phyloP scores from a whole-genome alignment of 495 filamentous ascomycete genomes.

The Penicillium turbatum region DNA sequence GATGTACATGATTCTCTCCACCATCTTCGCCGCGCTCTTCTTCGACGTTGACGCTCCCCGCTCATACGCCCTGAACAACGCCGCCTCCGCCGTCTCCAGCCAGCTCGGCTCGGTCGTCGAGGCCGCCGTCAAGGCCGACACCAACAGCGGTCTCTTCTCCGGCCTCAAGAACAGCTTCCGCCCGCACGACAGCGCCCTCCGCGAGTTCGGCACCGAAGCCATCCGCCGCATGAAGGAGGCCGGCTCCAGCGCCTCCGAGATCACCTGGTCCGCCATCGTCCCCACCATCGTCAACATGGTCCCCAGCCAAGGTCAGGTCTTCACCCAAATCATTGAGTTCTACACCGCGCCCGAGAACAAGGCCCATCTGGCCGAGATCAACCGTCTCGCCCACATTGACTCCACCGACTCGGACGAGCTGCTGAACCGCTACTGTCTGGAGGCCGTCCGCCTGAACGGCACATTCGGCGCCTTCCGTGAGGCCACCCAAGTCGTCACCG shows the following conservation, averaged over 20 bases:
- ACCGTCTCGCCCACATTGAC: slow-evolving; percentile 48
- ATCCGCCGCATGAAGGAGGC: slow-evolving; percentile 65
- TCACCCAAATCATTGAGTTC: slow-evolving; percentile 76
- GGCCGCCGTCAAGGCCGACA: slow-evolving; percentile 61
- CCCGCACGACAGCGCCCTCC: slow-evolving; percentile 51
- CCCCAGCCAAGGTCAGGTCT: slow-evolving; percentile 67
- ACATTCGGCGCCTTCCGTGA: slow-evolving; percentile 56
- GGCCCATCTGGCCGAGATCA: slow-evolving; percentile 54
- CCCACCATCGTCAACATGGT: slow-evolving; percentile 58
- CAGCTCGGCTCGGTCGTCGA: slow-evolving; percentile 61
- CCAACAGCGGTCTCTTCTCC: slow-evolving; percentile 50
- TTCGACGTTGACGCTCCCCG: slow-evolving; percentile 52
- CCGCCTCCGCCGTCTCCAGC: slow-evolving; percentile 55
- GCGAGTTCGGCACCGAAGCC: slow-evolving; percentile 64
- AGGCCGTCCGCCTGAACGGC: slow-evolving; percentile 57
- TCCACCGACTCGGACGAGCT: slow-evolving; percentile 46
- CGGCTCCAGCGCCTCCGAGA: slow-evolving; percentile 60
- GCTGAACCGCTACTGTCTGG: slow-evolving; percentile 48
- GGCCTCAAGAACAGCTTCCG: slow-evolving; percentile 53
- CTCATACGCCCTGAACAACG: slow-evolving; percentile 55
- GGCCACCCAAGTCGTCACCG: slow-evolving; percentile 36
- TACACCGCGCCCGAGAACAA: slow-evolving; percentile 59
- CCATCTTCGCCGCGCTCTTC: slow-evolving; percentile 58
- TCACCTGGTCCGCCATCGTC: slow-evolving; percentile 69
- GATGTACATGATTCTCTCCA: slow-evolving; percentile 68